Evolutionary conservation across 345 rosid species (phyloP).

Genomic region (Camelina sativa): DNA sequence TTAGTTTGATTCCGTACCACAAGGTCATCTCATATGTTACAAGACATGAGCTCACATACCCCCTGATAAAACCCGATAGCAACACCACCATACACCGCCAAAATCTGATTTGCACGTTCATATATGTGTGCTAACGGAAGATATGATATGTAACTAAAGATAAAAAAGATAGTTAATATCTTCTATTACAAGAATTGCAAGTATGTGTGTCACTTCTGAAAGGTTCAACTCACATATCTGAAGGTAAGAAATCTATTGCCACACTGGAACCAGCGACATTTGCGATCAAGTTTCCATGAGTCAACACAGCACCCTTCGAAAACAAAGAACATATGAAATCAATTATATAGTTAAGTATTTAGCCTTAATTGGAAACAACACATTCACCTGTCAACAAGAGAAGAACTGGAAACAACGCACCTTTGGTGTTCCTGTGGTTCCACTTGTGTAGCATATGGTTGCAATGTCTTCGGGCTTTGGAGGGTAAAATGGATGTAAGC

Average conservation of each 20-base stretch:
- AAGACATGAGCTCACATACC: conserved; percentile 53
- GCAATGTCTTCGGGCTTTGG: conserved; percentile 88
- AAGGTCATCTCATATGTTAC: conserved; percentile 16
- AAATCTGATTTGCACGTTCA: conserved; percentile 77
- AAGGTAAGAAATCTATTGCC: conserved; percentile 47
- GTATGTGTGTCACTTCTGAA: conserved; percentile 13
- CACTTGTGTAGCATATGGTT: conserved; percentile 97
- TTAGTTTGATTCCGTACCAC: neutral
- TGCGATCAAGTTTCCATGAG: conserved; percentile 87
- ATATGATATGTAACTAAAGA: conserved; percentile 78
- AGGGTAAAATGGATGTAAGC: conserved; percentile 65
- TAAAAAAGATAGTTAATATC: conserved; percentile 2
- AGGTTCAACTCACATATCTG: conserved; percentile 75
- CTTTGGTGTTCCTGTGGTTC: conserved; percentile 97
- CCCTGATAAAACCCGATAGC: conserved; percentile 93
- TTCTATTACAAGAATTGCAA: neutral
- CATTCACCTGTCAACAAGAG: conserved; percentile 22
- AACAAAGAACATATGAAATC: conserved; percentile 12
- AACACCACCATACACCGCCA: conserved; percentile 60
- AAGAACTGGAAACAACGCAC: conserved; percentile 43
- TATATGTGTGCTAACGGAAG: conserved; percentile 96
- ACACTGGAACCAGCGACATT: conserved; percentile 67
- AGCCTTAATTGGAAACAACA: too few species aligned
- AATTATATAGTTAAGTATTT: conserved; percentile 18
- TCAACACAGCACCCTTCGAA: conserved; percentile 76